Evolutionary conservation across 129 eudicot species (phyloP).

Genomic region (Deinandra increscens): DNA sequence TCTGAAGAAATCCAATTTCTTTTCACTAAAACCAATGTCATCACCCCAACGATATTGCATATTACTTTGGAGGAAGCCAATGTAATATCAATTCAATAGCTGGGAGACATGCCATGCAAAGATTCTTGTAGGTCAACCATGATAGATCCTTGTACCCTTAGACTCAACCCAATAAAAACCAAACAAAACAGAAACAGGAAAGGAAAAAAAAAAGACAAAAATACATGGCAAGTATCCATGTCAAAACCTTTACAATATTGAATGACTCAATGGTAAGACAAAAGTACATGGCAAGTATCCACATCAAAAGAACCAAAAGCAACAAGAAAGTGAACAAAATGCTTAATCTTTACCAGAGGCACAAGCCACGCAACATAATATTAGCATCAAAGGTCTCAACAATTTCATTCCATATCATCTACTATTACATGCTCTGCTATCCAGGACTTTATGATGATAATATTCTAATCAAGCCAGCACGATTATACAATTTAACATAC

Average conservation of each 20-base stretch:
- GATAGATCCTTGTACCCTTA: conserved; percentile 28
- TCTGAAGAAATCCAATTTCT: conserved; percentile 5
- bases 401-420: conserved; percentile 9
- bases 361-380: conserved; percentile 4
- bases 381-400: conserved; percentile 14
- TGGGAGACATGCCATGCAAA: conserved; percentile 37
- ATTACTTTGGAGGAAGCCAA: conserved; percentile 17
- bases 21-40: conserved; percentile 14
- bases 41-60: conserved; percentile 20
- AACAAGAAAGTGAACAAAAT: conserved; percentile 11
- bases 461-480: not conserved
- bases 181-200: not conserved
- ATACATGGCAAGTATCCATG: not conserved
- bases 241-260: too few species aligned
- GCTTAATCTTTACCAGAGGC: not conserved
- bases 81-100: conserved; percentile 12
- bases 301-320: not conserved
- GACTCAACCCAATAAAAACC: conserved; percentile 1
- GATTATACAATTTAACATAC: not conserved
- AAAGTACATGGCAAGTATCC: conserved; percentile 8
- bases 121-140: conserved; percentile 58
- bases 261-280: too few species aligned
- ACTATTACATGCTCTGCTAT: conserved; percentile 2
- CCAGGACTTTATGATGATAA: conserved; percentile 14
- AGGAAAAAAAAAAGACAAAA: conserved; percentile 12